Percentiles rank a stretch among this genome's conserved stretches.
Evolutionary conservation across 345 rosid genomes (phyloP).

Genomic region (Theobroma cacao): DNA sequence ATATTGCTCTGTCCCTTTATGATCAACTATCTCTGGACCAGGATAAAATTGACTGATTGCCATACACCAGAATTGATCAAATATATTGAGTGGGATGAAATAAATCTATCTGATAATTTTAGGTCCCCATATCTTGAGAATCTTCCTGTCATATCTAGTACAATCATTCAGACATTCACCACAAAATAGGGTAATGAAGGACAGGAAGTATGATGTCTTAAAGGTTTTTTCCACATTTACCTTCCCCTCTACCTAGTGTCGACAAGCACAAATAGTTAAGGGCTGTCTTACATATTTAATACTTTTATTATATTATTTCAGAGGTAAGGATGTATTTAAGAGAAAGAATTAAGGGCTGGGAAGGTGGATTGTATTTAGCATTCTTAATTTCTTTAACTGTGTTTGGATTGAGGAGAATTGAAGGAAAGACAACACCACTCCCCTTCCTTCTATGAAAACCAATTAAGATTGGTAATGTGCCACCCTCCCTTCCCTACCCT

Average conservation of each 20-base stretch:
- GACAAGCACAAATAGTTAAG: neutral
- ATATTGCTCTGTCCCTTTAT: neutral
- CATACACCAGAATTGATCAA: slow-evolving; percentile 1
- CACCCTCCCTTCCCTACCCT: neutral
- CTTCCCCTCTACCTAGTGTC: neutral
- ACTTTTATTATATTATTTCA: neutral
- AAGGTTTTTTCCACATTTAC: neutral
- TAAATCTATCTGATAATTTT: neutral
- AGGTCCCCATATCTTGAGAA: neutral
- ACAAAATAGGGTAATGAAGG: neutral
- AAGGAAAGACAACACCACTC: too few species aligned
- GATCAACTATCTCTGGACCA: neutral
- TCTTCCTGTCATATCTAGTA: neutral
- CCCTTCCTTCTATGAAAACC: too few species aligned
- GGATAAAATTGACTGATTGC: neutral
- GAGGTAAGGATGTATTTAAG: neutral
- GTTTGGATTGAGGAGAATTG: too few species aligned
- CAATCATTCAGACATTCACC: neutral
- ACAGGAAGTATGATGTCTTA: neutral
- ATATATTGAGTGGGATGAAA: neutral
- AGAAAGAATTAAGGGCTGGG: neutral
- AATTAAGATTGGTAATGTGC: too few species aligned
- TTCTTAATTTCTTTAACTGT: too few species aligned
- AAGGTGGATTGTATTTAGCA: neutral
- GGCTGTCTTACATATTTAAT: neutral